Evolutionary conservation across 768 basidiomycete genomes (phyloP).

Genomic region (Crassisporium funariophilum): DNA sequence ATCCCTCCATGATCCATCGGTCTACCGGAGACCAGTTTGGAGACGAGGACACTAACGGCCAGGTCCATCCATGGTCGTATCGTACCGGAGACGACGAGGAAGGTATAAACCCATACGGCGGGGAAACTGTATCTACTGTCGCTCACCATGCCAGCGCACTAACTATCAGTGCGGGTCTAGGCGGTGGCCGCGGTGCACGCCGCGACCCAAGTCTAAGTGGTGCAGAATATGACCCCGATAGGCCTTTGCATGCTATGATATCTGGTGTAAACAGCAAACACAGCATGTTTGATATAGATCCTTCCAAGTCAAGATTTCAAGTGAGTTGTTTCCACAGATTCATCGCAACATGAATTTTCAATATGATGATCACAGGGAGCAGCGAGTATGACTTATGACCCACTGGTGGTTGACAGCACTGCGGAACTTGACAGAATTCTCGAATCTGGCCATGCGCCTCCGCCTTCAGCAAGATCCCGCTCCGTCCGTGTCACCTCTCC

Average conservation of each 20-base stretch:
- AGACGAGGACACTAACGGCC: constrained; percentile 50
- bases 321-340: constrained; percentile 39
- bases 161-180: constrained; percentile 83
- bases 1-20: constrained; percentile 61
- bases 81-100: constrained; percentile 63
- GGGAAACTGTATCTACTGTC: constrained; percentile 76
- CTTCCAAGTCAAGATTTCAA: constrained; percentile 49
- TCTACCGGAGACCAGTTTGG: constrained; percentile 56
- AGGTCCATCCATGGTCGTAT: constrained; percentile 59
- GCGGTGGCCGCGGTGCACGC: constrained; percentile 49
- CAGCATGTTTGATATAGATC: constrained; percentile 58
- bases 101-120: constrained; percentile 65
- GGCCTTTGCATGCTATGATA: constrained; percentile 74
- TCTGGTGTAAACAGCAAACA: constrained; percentile 58
- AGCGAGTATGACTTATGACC: constrained; percentile 48
- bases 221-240: constrained; percentile 85
- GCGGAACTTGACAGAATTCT: constrained; percentile 63
- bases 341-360: constrained; percentile 1
- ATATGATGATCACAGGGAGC: constrained; percentile 25
- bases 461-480: constrained; percentile 28
- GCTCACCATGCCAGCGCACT: constrained; percentile 90
- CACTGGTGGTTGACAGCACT: constrained; percentile 61
- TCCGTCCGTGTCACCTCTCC: constrained; percentile 49
- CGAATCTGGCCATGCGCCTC: constrained; percentile 51
- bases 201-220: constrained; percentile 67